Evolutionary conservation across 805 yeast genomes (phyloP).

Genomic region (Saccharomycopsis schoenii): DNA sequence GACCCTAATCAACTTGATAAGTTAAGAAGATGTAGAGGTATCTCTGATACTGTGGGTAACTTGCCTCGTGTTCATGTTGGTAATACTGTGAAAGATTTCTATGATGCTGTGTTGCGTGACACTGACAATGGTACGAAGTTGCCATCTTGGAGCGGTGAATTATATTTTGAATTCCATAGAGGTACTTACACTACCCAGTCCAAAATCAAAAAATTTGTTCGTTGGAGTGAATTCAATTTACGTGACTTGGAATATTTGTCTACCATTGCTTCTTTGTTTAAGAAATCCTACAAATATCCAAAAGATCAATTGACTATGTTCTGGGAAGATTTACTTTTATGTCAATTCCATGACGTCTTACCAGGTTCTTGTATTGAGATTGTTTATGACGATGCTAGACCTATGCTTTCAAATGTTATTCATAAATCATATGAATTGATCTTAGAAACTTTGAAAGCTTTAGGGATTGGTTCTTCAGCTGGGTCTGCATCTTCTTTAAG

Average conservation of each 20-base stretch:
- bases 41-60: conserved; percentile 68
- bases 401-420: conserved; percentile 55
- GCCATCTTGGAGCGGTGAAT: conserved; percentile 89
- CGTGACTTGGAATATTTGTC: conserved; percentile 84
- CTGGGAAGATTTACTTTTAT: conserved; percentile 84
- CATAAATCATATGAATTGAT: conserved; percentile 44
- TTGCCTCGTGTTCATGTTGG: conserved; percentile 81
- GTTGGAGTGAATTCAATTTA: conserved; percentile 62
- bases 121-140: conserved; percentile 58
- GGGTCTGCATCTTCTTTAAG: background rate
- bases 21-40: conserved; percentile 81
- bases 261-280: conserved; percentile 51
- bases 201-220: conserved; percentile 67
- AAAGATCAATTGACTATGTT: conserved; percentile 49
- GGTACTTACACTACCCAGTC: conserved; percentile 97
- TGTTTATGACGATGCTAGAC: conserved; percentile 86
- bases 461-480: conserved; percentile 23
- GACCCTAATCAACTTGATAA: conserved; percentile 89
- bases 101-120: conserved; percentile 47
- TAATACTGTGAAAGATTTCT: conserved; percentile 70
- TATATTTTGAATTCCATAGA: conserved; percentile 90
- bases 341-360: conserved; percentile 96
- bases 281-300: conserved; percentile 59
- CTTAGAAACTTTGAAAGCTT: conserved; percentile 37
- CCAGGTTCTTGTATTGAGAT: conserved; percentile 95